phyloP scores from a whole-genome alignment of 2,329 filamentous ascomycete genomes.

The Stagonosporopsis vannaccii region DNA sequence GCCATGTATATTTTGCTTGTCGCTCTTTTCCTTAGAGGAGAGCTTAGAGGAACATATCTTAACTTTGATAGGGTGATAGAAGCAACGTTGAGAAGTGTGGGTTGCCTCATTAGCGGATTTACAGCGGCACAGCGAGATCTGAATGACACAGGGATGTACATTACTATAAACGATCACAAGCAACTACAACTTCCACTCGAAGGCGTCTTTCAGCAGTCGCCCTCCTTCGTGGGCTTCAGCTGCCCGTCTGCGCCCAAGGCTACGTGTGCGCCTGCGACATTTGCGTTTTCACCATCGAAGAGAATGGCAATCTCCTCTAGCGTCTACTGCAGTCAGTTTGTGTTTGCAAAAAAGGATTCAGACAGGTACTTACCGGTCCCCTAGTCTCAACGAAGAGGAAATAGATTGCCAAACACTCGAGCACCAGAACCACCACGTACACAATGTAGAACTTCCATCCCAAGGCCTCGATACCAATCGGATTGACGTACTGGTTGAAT shows the following conservation, averaged over 20 bases:
- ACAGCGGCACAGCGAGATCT: no score
- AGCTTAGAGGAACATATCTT: no score
- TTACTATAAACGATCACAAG: no score
- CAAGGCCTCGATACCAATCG: constrained; percentile 35
- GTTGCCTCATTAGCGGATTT: no score
- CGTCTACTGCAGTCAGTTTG: constrained; percentile 11
- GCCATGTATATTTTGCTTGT: no score
- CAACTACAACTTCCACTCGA: background rate
- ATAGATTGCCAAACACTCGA: constrained; percentile 31
- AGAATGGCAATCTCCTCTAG: constrained; percentile 31
- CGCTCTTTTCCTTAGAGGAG: no score
- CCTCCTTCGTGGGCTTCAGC: background rate
- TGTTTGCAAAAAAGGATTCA: background rate
- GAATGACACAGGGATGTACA: background rate
- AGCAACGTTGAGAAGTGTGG: no score
- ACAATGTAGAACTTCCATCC: constrained; percentile 44
- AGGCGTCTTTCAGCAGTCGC: background rate
- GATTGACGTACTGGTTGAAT: constrained; percentile 67
- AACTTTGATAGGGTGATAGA: no score
- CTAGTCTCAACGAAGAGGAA: constrained; percentile 37
- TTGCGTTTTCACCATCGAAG: constrained; percentile 27
- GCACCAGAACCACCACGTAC: constrained; percentile 36
- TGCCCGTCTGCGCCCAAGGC: constrained; percentile 12
- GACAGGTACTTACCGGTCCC: constrained; percentile 23
- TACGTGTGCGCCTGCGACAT: constrained; percentile 21